phyloP scores from a whole-genome alignment of 2,329 filamentous ascomycete species.

The Xylariaceae sp. region DNA sequence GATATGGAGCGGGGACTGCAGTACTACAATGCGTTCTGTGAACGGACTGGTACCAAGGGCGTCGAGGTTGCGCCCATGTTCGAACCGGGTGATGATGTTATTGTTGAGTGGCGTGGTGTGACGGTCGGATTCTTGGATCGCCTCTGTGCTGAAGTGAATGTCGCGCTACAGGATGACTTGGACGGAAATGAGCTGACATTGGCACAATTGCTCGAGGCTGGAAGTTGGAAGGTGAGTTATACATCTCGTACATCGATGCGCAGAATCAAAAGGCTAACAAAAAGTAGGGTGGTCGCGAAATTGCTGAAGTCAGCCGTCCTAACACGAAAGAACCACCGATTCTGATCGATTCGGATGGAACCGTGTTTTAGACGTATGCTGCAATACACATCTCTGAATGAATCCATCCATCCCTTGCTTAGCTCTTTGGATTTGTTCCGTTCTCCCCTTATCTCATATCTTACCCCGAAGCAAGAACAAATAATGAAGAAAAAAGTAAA shows the following conservation, averaged over 20 bases:
- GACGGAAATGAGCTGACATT: constrained; percentile 68
- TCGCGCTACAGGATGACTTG: constrained; percentile 58
- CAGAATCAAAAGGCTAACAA: constrained; percentile 18
- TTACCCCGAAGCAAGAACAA: neutral
- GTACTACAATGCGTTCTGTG: constrained; percentile 64
- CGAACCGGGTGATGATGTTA: constrained; percentile 66
- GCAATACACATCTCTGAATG: neutral
- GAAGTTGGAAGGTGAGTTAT: constrained; percentile 77
- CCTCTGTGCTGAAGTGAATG: constrained; percentile 60
- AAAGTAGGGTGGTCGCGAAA: constrained; percentile 76
- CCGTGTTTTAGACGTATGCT: constrained; percentile 66
- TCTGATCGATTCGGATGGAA: constrained; percentile 92
- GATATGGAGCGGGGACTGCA: constrained; percentile 67
- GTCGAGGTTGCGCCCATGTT: constrained; percentile 64
- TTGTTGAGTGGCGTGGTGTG: constrained; percentile 73
- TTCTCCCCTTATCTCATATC: neutral
- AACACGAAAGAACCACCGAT: constrained; percentile 97
- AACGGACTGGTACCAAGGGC: constrained; percentile 60
- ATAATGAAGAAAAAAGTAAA: neutral
- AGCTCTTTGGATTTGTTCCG: neutral
- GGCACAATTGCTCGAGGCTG: constrained; percentile 88
- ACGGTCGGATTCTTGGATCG: constrained; percentile 72
- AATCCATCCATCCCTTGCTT: neutral
- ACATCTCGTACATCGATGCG: neutral
- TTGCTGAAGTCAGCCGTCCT: constrained; percentile 89